Evolutionary conservation across 2,329 filamentous ascomycete genomes (phyloP).

Genomic region (Diplocarpon rosae): DNA sequence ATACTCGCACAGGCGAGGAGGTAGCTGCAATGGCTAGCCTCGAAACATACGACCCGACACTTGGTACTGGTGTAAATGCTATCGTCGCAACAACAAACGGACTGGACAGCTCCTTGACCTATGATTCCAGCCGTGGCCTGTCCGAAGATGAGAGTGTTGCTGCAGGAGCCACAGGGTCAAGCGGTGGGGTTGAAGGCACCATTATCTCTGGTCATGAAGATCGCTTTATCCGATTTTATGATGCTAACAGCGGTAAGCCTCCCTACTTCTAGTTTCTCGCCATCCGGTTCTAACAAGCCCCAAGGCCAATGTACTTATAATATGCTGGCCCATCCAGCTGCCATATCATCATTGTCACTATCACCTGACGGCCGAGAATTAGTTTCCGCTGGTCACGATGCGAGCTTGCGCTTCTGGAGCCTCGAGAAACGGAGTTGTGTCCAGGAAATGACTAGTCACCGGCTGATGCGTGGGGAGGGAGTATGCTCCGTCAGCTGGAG

Average conservation of each 20-base stretch:
- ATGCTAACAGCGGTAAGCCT: slow-evolving; percentile 88
- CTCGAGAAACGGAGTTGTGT: slow-evolving; percentile 91
- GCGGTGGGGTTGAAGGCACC: slow-evolving; percentile 76
- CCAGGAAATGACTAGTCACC: slow-evolving; percentile 87
- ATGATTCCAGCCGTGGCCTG: slow-evolving; percentile 52
- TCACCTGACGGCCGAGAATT: slow-evolving; percentile 90
- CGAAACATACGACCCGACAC: slow-evolving; percentile 86
- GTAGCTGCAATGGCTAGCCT: slow-evolving; percentile 85
- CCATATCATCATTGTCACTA: slow-evolving; percentile 83
- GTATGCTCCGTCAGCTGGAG: slow-evolving; percentile 94
- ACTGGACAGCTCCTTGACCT: slow-evolving; percentile 52
- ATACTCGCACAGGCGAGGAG: slow-evolving; percentile 78
- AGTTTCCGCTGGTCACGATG: slow-evolving; percentile 91
- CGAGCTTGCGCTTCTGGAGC: slow-evolving; percentile 92
- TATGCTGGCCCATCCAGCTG: slow-evolving; percentile 91
- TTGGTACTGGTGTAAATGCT: slow-evolving; percentile 75
- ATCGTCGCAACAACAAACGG: slow-evolving; percentile 80
- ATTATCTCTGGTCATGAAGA: slow-evolving; percentile 97
- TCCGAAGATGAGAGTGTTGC: slow-evolving; percentile 64
- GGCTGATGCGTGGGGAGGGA: slow-evolving; percentile 90
- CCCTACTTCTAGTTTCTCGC: background rate
- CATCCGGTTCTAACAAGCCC: slow-evolving; percentile 1
- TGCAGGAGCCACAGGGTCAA: slow-evolving; percentile 69
- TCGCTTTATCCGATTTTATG: slow-evolving; percentile 90
- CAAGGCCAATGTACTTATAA: slow-evolving; percentile 97